Base-by-base conservation (phyloP, 257 asterid species). In the Solanum megistacrolobum region DNA sequence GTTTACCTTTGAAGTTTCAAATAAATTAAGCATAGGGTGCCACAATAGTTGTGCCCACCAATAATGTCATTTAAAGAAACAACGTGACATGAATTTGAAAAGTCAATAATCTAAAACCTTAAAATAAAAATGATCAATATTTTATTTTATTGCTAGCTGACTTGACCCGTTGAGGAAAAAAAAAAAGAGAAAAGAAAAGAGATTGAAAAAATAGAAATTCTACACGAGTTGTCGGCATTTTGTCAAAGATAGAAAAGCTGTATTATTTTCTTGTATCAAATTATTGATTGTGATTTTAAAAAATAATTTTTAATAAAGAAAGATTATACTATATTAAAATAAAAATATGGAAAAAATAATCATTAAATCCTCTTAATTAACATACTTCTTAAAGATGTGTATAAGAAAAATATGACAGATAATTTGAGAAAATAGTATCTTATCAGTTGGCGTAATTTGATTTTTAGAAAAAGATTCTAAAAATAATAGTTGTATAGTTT, bases 1-100 rank as follows among this genome's bases (percentile, higher is more conserved):
- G 84, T 78, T 2, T 38, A 79, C 86, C 20, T 11, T 38, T 25
- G 86, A 87, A 87, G 81, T 36, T 87, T 87, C 89, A 79, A 78
- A 32, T 81, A 87, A 87, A 78, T 21, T 31, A 39, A 62, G 76
- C 23, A 78, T 2, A 16, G 66, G 84, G 35, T 62, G 43, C 31
- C 46, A 27, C 29, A 27, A 39, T 27, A 78, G 31, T 39, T 41
- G 65, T 79, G 84, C 84, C 84, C 13, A 79, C 66, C 84, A 79
- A 43, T 79, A 79, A 76, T 76, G 83, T 1, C 83, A 39, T 76
- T 76, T 12, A 39, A 79, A 7, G 7, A 43, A 79, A 46, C 84
- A 86, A 62, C 83, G 60, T 86, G 41, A 65, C 39, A 43, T 13
- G 41, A 52, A 23, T 86, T 46, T 46, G 68, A 65, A 60, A 78